phyloP scores from a whole-genome alignment of 345 rosid genomes.

The Linum trigynum region DNA sequence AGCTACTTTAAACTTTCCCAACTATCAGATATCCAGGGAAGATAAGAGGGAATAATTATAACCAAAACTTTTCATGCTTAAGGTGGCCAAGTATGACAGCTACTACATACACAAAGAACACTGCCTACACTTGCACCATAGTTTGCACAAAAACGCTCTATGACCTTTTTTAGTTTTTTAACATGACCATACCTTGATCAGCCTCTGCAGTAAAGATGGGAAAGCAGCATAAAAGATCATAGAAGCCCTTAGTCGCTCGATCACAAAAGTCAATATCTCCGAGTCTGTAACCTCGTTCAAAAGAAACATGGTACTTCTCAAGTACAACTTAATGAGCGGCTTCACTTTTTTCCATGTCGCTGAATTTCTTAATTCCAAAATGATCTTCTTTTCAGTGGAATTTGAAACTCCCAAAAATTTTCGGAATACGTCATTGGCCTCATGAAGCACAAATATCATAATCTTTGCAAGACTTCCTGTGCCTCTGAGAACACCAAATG shows the following conservation, averaged over 20 bases:
- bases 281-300: constrained; percentile 57
- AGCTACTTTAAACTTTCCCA: not conserved
- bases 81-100: not conserved
- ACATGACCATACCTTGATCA: constrained; percentile 53
- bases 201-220: constrained; percentile 45
- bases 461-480: constrained; percentile 41
- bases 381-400: constrained; percentile 39
- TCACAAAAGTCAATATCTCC: constrained; percentile 44
- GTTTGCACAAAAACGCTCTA: not conserved
- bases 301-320: constrained; percentile 64
- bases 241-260: constrained; percentile 52
- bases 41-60: not conserved
- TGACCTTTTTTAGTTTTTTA: too few species aligned
- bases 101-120: not conserved
- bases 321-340: constrained; percentile 64
- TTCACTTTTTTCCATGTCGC: constrained; percentile 58
- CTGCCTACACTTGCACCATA: not conserved
- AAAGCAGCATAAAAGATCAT: constrained; percentile 49
- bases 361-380: constrained; percentile 54
- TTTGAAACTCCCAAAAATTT: constrained; percentile 50
- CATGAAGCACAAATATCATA: constrained; percentile 50
- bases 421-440: constrained; percentile 54
- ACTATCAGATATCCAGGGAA: not conserved
- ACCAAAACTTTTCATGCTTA: not conserved
- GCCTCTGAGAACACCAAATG: constrained; percentile 33